Percentiles rank a stretch among this genome's conserved stretches.
Evolutionary conservation across 495 filamentous ascomycete genomes (phyloP).

Genomic region (Penicillium cinerascens): DNA sequence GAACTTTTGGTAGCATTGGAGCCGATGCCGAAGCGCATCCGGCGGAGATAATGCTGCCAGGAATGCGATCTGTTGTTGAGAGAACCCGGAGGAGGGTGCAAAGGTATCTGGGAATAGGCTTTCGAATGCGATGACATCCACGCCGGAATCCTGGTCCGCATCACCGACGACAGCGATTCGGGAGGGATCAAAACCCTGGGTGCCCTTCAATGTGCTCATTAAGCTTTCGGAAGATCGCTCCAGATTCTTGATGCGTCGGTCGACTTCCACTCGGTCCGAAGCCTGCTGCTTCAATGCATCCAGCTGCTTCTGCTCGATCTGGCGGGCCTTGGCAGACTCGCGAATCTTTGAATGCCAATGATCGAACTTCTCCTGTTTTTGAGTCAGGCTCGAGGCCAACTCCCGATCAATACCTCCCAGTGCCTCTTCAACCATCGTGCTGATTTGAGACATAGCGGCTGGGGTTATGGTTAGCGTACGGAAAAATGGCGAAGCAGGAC

Average conservation of each 20-base stretch:
- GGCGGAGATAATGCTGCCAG: conserved; percentile 28
- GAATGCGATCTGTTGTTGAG: conserved; percentile 35
- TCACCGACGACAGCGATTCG: conserved; percentile 42
- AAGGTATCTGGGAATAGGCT: conserved; percentile 35
- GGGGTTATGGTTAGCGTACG: conserved; percentile 23
- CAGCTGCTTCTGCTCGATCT: conserved; percentile 67
- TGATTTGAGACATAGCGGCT: conserved; percentile 64
- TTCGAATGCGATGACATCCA: conserved; percentile 40
- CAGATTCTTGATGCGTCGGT: conserved; percentile 60
- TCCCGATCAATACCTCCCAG: conserved; percentile 67
- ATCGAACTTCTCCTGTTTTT: conserved; percentile 80
- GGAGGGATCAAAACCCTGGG: conserved; percentile 29
- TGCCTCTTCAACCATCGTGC: conserved; percentile 39
- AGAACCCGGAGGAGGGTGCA: conserved; percentile 35
- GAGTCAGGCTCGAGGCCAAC: conserved; percentile 69
- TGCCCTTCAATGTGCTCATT: conserved; percentile 31
- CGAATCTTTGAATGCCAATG: conserved; percentile 71
- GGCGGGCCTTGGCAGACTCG: conserved; percentile 71
- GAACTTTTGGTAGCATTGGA: conserved; percentile 33
- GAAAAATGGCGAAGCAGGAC: neutral
- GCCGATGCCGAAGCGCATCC: conserved; percentile 26
- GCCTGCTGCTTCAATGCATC: conserved; percentile 61
- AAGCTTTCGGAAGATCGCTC: conserved; percentile 51
- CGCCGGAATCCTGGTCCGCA: conserved; percentile 51
- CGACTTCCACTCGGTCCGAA: conserved; percentile 55